phyloP scores from a whole-genome alignment of 108 stramenopile species.

The Fragilariopsis cylindrus region DNA sequence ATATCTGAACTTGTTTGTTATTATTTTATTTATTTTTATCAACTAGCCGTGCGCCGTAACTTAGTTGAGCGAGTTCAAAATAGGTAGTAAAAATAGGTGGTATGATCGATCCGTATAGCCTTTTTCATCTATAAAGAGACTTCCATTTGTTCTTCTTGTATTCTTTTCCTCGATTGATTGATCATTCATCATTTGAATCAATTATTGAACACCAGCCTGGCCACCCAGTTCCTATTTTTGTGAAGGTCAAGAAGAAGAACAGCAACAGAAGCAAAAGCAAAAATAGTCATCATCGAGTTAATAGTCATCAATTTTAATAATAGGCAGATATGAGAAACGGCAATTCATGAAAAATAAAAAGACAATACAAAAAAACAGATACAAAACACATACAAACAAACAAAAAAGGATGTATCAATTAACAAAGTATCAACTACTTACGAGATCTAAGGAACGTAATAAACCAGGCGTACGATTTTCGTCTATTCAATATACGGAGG shows the following conservation, averaged over 20 bases:
- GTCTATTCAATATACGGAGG: neutral
- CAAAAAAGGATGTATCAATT: neutral
- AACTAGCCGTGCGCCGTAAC: too few relatives aligned
- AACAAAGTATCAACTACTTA: neutral
- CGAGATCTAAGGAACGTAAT: conserved; percentile 27
- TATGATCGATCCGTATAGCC: too few relatives aligned
- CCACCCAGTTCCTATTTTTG: neutral
- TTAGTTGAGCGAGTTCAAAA: too few relatives aligned
- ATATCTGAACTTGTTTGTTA: too few relatives aligned
- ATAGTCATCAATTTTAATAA: neutral
- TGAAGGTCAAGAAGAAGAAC: neutral
- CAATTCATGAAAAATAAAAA: neutral
- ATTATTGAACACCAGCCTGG: neutral
- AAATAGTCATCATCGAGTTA: neutral
- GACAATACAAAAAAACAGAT: neutral
- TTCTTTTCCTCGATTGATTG: too few relatives aligned
- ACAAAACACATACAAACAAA: neutral
- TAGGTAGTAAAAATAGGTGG: too few relatives aligned
- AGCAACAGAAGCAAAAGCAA: neutral
- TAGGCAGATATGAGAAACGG: neutral
- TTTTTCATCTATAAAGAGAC: too few relatives aligned
- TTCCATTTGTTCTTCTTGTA: too few relatives aligned
- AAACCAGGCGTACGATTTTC: conserved; percentile 30
- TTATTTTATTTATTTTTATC: too few relatives aligned
- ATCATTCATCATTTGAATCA: too few relatives aligned